phyloP scores from a whole-genome alignment of 495 filamentous ascomycete species.

The Hypoxylon trugodes region DNA sequence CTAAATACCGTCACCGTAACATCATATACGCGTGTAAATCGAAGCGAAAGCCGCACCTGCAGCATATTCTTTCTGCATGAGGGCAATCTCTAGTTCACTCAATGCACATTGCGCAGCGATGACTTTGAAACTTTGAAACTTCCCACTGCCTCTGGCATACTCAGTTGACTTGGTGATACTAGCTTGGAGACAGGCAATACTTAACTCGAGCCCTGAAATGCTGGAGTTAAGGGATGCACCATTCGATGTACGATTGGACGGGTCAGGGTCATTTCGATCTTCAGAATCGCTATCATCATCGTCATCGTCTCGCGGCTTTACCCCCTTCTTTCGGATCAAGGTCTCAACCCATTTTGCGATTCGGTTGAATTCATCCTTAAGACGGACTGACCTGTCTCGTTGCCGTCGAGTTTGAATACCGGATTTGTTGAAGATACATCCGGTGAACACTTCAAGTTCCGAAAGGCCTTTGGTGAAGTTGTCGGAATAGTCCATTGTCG shows the following conservation, averaged over 20 bases:
- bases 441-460: slow-evolving; percentile 81
- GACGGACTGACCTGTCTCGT: slow-evolving; percentile 65
- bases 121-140: slow-evolving; percentile 52
- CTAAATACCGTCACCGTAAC: background rate
- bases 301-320: slow-evolving; percentile 47
- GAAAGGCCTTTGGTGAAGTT: slow-evolving; percentile 64
- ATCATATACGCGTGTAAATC: background rate
- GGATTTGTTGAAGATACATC: slow-evolving; percentile 71
- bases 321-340: slow-evolving; percentile 55
- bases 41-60: slow-evolving; percentile 14
- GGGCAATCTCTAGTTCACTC: slow-evolving; percentile 44
- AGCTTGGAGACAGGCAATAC: slow-evolving; percentile 49
- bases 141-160: slow-evolving; percentile 15
- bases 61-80: slow-evolving; percentile 11
- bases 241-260: background rate
- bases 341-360: slow-evolving; percentile 57
- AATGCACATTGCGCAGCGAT: slow-evolving; percentile 50
- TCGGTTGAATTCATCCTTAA: slow-evolving; percentile 69
- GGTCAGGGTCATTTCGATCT: background rate
- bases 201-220: slow-evolving; percentile 46
- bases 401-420: slow-evolving; percentile 67
- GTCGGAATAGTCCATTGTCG: slow-evolving; percentile 66
- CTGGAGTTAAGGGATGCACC: background rate
- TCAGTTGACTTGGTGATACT: slow-evolving; percentile 9
- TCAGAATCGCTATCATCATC: slow-evolving; percentile 13